Percentiles rank a stretch among this genome's conserved stretches.
phyloP scores from a whole-genome alignment of 2,329 filamentous ascomycete species.

The Pestalotiopsis sp. region DNA sequence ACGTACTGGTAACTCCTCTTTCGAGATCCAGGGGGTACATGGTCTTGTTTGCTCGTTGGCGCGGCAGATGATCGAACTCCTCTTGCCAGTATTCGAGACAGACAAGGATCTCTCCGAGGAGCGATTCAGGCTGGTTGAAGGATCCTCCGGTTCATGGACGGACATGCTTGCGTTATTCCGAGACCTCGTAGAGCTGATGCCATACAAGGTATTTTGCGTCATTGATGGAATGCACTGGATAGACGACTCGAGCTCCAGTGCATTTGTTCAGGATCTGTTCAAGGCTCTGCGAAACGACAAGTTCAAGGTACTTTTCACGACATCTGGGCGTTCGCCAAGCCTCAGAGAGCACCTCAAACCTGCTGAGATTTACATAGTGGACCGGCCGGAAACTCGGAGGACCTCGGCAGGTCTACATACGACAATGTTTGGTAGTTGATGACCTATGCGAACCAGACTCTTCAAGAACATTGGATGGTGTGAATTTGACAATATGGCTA shows the following conservation, averaged over 20 bases:
- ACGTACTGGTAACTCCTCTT: too few species aligned
- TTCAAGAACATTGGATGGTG: too few species aligned
- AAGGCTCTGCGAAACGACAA: conserved; percentile 13
- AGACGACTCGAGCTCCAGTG: background rate
- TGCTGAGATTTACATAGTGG: background rate
- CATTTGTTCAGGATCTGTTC: background rate
- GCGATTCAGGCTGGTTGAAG: background rate
- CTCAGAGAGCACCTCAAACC: background rate
- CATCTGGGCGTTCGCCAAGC: background rate
- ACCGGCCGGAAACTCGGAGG: background rate
- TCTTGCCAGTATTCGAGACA: background rate
- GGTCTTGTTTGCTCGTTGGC: too few species aligned
- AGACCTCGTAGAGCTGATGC: background rate
- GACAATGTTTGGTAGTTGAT: background rate
- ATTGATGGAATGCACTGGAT: background rate
- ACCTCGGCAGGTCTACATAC: background rate
- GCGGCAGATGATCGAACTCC: background rate
- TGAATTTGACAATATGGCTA: too few species aligned
- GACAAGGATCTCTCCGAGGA: background rate
- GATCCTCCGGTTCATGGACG: background rate
- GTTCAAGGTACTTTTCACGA: background rate
- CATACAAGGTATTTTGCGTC: background rate
- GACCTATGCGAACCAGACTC: too few species aligned
- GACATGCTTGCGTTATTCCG: background rate
- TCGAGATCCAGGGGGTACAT: too few species aligned